Evolutionary conservation across 2,329 filamentous ascomycete species (phyloP).

Genomic region (Aspergillus pseudoterreus): DNA sequence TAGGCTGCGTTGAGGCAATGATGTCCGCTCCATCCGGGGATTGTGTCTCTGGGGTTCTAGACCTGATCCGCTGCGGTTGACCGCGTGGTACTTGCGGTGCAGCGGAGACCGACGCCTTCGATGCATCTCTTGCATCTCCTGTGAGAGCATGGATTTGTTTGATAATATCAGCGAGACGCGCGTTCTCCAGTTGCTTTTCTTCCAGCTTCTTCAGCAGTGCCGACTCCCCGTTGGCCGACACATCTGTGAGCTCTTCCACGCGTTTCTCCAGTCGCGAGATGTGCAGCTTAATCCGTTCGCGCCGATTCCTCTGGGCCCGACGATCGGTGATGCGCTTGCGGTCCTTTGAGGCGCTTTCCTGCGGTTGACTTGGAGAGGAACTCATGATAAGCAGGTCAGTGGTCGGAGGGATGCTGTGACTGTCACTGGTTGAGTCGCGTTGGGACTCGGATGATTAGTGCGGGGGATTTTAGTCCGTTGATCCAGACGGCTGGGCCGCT

Average conservation of each 20-base stretch:
- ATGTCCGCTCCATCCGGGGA: no score
- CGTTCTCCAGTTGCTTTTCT: slow-evolving; percentile 6
- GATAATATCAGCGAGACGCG: slow-evolving; percentile 7
- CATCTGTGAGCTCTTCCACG: slow-evolving; percentile 5
- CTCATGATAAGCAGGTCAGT: neutral
- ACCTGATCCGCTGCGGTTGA: no score
- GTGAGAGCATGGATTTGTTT: slow-evolving; percentile 7
- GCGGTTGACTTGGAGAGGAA: neutral
- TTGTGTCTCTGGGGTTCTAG: neutral
- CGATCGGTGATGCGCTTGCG: slow-evolving; percentile 12
- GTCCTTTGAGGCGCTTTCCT: neutral
- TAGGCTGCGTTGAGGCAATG: neutral
- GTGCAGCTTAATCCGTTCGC: slow-evolving; percentile 11
- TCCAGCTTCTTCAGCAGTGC: slow-evolving; percentile 10
- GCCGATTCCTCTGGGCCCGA: slow-evolving; percentile 10
- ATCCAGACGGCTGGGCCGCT: neutral
- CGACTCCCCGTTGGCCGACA: slow-evolving; percentile 6
- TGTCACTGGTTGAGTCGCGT: neutral
- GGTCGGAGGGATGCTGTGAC: neutral
- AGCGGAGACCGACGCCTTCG: neutral
- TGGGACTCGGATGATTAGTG: neutral
- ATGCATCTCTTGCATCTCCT: neutral
- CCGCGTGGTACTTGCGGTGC: no score
- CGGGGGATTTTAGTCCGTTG: neutral
- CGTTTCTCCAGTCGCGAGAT: slow-evolving; percentile 8